A percentile compares a stretch with the other conserved stretches of the same genome.
Evolutionary conservation across 768 basidiomycete genomes (phyloP).

Genomic region (Rhodotorula graminis): DNA sequence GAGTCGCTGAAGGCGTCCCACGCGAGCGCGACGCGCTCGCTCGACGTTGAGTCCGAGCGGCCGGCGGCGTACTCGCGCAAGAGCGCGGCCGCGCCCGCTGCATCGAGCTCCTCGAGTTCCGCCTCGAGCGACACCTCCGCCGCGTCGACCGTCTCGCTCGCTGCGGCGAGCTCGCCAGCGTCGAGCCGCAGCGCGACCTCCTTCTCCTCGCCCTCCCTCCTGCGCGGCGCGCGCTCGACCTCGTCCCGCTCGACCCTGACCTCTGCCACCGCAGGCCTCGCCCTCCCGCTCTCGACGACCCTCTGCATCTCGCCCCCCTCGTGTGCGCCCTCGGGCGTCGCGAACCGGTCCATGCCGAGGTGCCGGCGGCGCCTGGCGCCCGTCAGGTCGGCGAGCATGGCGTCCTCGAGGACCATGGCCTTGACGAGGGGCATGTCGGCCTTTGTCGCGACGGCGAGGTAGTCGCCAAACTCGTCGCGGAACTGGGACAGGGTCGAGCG

Average conservation of each 20-base stretch:
- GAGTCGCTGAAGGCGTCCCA: background rate
- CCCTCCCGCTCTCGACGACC: background rate
- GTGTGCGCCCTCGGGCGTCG: background rate
- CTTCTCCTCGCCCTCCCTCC: background rate
- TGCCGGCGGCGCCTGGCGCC: background rate
- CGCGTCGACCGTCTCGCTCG: background rate
- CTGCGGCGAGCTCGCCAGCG: background rate
- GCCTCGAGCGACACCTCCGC: background rate
- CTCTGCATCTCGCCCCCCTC: background rate
- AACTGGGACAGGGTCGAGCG: background rate
- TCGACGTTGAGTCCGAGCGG: background rate
- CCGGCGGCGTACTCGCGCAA: background rate
- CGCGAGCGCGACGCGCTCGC: background rate
- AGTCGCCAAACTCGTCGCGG: constrained; percentile 5
- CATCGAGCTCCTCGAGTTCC: background rate
- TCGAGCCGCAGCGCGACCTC: background rate
- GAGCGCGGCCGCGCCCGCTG: background rate
- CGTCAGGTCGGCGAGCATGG: too few relatives aligned
- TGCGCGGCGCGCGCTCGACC: background rate
- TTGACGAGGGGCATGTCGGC: constrained; percentile 14
- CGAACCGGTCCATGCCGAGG: constrained; percentile 7
- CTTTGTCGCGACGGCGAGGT: constrained; percentile 2
- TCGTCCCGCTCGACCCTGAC: background rate
- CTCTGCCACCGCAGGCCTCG: background rate
- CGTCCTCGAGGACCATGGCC: constrained; percentile 25